Evolutionary conservation across 495 filamentous ascomycete species (phyloP).

Genomic region (Hypoxylon perforatum): DNA sequence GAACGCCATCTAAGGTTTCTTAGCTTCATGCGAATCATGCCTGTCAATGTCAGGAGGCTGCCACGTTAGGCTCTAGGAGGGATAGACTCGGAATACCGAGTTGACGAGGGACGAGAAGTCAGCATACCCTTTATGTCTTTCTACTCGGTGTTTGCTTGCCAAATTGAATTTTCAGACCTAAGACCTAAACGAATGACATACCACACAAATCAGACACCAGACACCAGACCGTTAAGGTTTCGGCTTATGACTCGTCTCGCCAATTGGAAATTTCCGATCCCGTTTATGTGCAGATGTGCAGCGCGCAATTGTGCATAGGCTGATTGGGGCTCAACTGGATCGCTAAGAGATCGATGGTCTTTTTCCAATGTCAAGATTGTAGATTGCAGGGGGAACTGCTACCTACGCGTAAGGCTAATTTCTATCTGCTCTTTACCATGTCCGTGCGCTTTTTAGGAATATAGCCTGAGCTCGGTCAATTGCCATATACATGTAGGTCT

Average conservation of each 20-base stretch:
- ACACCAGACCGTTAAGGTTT: constrained; percentile 12
- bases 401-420: constrained; percentile 21
- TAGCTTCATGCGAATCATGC: constrained; percentile 35
- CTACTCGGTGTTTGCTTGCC: too few relatives aligned
- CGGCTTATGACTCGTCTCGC: constrained; percentile 27
- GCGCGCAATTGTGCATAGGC: constrained; percentile 18
- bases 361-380: not conserved
- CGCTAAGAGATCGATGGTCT: constrained; percentile 3
- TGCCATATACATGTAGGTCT: constrained; percentile 4
- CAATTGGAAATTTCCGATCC: constrained; percentile 17
- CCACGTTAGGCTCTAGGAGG: constrained; percentile 9
- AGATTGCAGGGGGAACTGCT: too few relatives aligned
- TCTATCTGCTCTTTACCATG: constrained; percentile 2
- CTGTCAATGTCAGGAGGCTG: constrained; percentile 20
- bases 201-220: too few relatives aligned
- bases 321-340: constrained; percentile 22
- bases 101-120: too few relatives aligned
- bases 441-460: constrained; percentile 3
- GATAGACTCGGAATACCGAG: not conserved
- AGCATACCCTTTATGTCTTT: too few relatives aligned
- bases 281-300: not conserved
- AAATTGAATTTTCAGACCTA: too few relatives aligned
- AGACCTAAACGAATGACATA: not conserved
- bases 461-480: constrained; percentile 32
- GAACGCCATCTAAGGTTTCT: constrained; percentile 26